Conservation (phyloP, 2,329 filamentous ascomycete species). For the Periconia sp. region DNA sequence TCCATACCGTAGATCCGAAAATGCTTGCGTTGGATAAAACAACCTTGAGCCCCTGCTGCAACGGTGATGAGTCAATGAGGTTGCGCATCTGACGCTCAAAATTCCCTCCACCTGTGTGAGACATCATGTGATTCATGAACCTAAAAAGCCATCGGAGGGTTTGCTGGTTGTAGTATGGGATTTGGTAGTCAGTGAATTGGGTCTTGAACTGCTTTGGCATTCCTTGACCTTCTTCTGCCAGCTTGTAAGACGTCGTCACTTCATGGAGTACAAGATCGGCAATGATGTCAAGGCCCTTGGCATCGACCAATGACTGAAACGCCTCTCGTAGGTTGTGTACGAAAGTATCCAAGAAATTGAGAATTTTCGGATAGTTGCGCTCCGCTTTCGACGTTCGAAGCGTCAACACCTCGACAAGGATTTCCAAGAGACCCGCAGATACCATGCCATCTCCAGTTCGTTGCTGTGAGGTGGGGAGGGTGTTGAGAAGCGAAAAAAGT, state of each 20-base stretch:
- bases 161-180: constrained; percentile 91
- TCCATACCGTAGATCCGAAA: constrained; percentile 95
- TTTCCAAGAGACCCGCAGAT: constrained; percentile 83
- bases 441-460: constrained; percentile 83
- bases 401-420: constrained; percentile 84
- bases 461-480: constrained; percentile 70
- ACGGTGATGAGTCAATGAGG: constrained; percentile 85
- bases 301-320: constrained; percentile 78
- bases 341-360: constrained; percentile 85
- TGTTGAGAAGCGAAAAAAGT: constrained; percentile 83
- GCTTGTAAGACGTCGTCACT: constrained; percentile 68
- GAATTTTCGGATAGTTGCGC: constrained; percentile 78
- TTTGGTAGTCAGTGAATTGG: constrained; percentile 85
- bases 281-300: constrained; percentile 84
- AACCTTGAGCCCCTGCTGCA: constrained; percentile 75
- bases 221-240: constrained; percentile 69
- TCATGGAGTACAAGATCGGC: constrained; percentile 83
- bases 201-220: constrained; percentile 74
- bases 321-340: constrained; percentile 84
- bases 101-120: constrained; percentile 74
- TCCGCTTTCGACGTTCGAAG: constrained; percentile 80
- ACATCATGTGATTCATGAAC: constrained; percentile 94
- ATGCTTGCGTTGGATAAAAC: constrained; percentile 78
- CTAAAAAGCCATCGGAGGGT: constrained; percentile 93
- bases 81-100: constrained; percentile 90